A percentile compares a stretch with the other conserved stretches of the same genome.
phyloP scores from a whole-genome alignment of 148 eudicot species.

The Rhododendron mucronatum region DNA sequence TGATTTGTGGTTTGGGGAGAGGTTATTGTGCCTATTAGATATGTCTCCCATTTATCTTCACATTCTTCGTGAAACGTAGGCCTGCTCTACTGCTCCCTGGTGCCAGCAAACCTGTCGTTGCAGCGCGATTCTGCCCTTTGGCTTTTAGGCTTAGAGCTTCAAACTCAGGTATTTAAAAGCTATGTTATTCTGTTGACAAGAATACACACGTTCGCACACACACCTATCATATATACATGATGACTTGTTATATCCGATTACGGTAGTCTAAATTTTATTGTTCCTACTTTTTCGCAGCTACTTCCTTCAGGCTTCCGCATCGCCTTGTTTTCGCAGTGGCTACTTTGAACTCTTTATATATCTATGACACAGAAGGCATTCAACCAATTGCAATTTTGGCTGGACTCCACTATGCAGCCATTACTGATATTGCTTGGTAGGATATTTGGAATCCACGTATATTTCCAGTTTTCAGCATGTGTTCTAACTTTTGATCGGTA shows the following conservation, averaged over 20 bases:
- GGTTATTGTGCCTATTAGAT: not conserved
- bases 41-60: not conserved
- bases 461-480: not conserved
- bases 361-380: constrained; percentile 77
- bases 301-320: constrained; percentile 82
- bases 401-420: constrained; percentile 95
- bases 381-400: constrained; percentile 77
- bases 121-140: constrained; percentile 88
- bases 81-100: constrained; percentile 95
- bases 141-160: constrained; percentile 59
- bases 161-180: constrained; percentile 37
- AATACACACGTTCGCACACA: not conserved
- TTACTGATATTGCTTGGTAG: constrained; percentile 97
- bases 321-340: constrained; percentile 90
- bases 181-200: not conserved
- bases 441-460: constrained; percentile 11
- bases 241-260: not conserved
- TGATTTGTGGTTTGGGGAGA: not conserved
- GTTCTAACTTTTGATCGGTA: not conserved
- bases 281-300: constrained; percentile 30
- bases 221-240: not conserved
- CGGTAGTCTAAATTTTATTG: not conserved
- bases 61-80: constrained; percentile 36
- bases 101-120: constrained; percentile 92
- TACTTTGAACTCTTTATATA: constrained; percentile 82